Percentiles rank a stretch among this genome's conserved stretches.
Evolutionary conservation across 441 rosid species (phyloP).

Genomic region (Sinapis alba): DNA sequence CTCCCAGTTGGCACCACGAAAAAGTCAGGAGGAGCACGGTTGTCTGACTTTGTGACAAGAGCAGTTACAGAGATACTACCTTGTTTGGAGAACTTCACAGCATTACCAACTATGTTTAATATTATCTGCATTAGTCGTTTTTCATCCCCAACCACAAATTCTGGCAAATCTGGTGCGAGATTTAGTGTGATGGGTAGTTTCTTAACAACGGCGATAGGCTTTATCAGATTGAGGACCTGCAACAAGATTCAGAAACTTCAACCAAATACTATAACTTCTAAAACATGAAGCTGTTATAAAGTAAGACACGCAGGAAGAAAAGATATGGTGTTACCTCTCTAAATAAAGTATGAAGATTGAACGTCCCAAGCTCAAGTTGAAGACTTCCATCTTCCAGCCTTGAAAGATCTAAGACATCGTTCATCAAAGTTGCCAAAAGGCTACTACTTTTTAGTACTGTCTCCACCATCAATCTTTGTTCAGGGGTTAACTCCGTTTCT

Average conservation of each 20-base stretch:
- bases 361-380: constrained; percentile 74
- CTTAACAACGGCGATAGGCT: constrained; percentile 91
- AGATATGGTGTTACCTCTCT: constrained; percentile 58
- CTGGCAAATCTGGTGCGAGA: constrained; percentile 89
- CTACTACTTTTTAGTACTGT: constrained; percentile 93
- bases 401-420: constrained; percentile 96
- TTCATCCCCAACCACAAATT: constrained; percentile 87
- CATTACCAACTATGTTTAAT: constrained; percentile 88
- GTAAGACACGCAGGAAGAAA: too few species aligned
- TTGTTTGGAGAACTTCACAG: constrained; percentile 93
- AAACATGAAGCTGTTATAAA: neutral
- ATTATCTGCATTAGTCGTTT: constrained; percentile 87
- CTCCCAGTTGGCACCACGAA: constrained; percentile 61
- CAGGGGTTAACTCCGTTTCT: constrained; percentile 95
- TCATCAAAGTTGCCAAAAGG: constrained; percentile 86
- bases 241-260: constrained; percentile 29
- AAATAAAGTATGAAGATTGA: constrained; percentile 69
- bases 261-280: neutral
- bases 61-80: constrained; percentile 76
- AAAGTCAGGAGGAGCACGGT: constrained; percentile 71
- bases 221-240: constrained; percentile 85
- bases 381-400: constrained; percentile 99
- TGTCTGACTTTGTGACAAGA: constrained; percentile 71
- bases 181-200: constrained; percentile 67
- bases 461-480: constrained; percentile 97